Conservation (phyloP, 176 grass and related monocot species). For the Oryza australiensis region DNA sequence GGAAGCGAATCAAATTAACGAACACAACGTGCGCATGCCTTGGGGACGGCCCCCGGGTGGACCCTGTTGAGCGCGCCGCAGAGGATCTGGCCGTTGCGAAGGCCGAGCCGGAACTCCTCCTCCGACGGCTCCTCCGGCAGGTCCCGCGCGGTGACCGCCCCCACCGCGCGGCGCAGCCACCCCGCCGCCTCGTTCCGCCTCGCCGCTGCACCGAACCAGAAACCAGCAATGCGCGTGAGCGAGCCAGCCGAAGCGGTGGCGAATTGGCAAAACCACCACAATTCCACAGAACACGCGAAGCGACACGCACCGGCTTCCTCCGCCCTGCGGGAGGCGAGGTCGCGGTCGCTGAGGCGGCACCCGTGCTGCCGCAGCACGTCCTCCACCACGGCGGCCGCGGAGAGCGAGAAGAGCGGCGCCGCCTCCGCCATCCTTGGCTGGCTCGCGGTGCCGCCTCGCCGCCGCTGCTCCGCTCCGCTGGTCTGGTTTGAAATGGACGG, state of each 20-base stretch:
- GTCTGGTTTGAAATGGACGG: slow-evolving; percentile 37
- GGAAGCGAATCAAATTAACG: slow-evolving; percentile 28
- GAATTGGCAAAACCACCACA: neutral
- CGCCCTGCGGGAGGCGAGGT: slow-evolving; percentile 83
- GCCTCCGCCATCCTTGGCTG: slow-evolving; percentile 54
- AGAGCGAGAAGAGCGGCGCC: slow-evolving; percentile 58
- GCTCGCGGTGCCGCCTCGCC: neutral
- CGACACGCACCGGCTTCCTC: slow-evolving; percentile 71
- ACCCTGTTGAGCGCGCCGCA: slow-evolving; percentile 95
- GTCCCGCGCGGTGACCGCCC: slow-evolving; percentile 75
- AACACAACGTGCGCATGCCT: slow-evolving; percentile 54
- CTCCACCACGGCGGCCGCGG: slow-evolving; percentile 78
- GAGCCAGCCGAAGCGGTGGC: neutral
- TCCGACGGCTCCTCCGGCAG: slow-evolving; percentile 90
- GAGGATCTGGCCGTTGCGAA: slow-evolving; percentile 92
- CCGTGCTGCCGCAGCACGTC: slow-evolving; percentile 90
- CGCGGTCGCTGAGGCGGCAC: slow-evolving; percentile 73
- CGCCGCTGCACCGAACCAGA: slow-evolving; percentile 52
- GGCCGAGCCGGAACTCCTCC: slow-evolving; percentile 93
- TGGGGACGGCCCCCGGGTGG: slow-evolving; percentile 85
- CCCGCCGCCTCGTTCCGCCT: slow-evolving; percentile 87
- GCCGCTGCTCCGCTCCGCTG: neutral
- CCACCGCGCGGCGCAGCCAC: slow-evolving; percentile 87
- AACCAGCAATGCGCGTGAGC: neutral
- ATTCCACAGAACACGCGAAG: neutral